Evolutionary conservation across 2,329 filamentous ascomycete species (phyloP), one percentile per base, ranked within the genome.

Genomic region (Aspergillus sp.): DNA sequence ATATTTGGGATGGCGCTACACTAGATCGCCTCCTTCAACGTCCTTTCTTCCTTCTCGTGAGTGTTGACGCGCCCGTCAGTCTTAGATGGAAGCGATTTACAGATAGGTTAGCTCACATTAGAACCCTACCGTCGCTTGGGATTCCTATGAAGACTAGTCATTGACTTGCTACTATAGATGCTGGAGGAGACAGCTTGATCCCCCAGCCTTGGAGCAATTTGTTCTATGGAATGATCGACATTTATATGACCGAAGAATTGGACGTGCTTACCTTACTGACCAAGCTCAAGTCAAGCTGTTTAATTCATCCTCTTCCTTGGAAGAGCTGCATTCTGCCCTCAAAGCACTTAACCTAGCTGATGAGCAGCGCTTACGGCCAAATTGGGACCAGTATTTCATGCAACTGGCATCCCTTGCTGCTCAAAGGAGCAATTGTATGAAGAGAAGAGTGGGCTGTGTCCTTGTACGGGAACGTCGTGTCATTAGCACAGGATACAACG

Each of bases 321-420:
- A 81, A 7, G 78, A 85, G 53, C 77, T 97, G 5, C 83, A 89
- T 64, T 73, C 77, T 4, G 84, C 86, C 7, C 79, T 98, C 1
- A 76, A 79, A 39, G 78, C 81, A 37, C 77, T 96, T 6, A 81
- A 95, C 62, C 79, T 98, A 27, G 77, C 85, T 2, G 83, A 93
- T 59, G 78, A 85, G 30, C 79, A 86, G 56, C 85, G 93, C 2
- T 76, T 98, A 31, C 82, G 93, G 1, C 93, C 93, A 1, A 84
- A 81, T 39, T 98, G 93, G 93, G 93, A 98, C 68, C 84, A 87
- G 58, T 98, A 98, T 72, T 98, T 98, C 64, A 98, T 98, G 93
- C 82, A 88, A 33, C 76, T 98, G n/a, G 90, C 93, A 5, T 89
- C 87, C 30, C 81, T 98, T 38, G 93, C 93, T 6, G 88, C 91